A percentile compares a stretch with the other conserved stretches of the same genome.
phyloP scores from a whole-genome alignment of 1,139 yeast species.

The Geotrichum fermentans region DNA sequence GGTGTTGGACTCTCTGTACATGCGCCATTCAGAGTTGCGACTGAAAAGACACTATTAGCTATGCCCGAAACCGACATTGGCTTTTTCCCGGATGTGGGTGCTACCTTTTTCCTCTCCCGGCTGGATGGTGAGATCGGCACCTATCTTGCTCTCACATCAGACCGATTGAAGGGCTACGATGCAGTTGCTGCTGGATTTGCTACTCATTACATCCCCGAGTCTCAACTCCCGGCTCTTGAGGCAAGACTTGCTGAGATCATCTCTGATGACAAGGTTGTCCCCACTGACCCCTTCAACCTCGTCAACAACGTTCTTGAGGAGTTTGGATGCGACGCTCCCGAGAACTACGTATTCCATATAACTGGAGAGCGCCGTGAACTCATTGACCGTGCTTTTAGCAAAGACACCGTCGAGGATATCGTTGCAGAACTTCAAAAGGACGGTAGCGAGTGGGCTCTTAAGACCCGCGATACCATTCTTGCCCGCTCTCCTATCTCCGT shows the following conservation, averaged over 20 bases:
- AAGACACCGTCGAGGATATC: constrained; percentile 56
- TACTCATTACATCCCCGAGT: constrained; percentile 78
- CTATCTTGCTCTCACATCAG: constrained; percentile 84
- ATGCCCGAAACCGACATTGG: constrained; percentile 99
- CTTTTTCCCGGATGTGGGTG: constrained; percentile 93
- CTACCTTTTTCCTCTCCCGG: constrained; percentile 81
- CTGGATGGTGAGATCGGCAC: constrained; percentile 79
- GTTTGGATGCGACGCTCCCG: constrained; percentile 66
- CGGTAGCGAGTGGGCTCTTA: constrained; percentile 63
- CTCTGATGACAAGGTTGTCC: constrained; percentile 40
- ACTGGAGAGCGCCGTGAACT: constrained; percentile 52
- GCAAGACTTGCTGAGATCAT: constrained; percentile 58
- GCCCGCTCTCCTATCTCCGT: constrained; percentile 72
- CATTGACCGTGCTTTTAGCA: constrained; percentile 65
- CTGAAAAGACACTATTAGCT: constrained; percentile 84
- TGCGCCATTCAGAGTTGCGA: constrained; percentile 89
- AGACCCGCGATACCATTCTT: constrained; percentile 52
- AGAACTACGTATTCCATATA: constrained; percentile 56
- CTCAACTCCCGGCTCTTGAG: constrained; percentile 56
- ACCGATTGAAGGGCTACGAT: constrained; percentile 69
- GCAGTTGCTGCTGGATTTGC: constrained; percentile 80
- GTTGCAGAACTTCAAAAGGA: constrained; percentile 52
- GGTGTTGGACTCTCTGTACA: constrained; percentile 92
- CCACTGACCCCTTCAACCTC: constrained; percentile 42
- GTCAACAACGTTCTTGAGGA: constrained; percentile 75